phyloP scores from a whole-genome alignment of 441 rosid species.

The Dalechampia spathulata region DNA sequence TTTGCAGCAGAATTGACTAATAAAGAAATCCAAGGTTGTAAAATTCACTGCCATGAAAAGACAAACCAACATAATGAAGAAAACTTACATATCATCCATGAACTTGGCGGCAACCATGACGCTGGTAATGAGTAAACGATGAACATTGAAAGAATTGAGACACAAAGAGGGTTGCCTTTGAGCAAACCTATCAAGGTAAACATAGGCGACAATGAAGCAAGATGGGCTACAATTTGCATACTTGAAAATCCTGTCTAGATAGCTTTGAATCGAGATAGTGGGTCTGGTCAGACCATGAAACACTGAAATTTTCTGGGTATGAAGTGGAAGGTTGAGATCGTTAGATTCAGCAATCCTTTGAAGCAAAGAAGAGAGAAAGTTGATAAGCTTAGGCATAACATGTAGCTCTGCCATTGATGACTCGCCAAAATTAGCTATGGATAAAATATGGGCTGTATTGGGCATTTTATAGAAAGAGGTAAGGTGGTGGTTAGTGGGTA shows the following conservation, averaged over 20 bases:
- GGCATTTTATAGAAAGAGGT: conserved; percentile 24
- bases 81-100: conserved; percentile 82
- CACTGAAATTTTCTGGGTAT: conserved; percentile 47
- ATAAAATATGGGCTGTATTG: not conserved
- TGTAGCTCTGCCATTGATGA: conserved; percentile 49
- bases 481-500: conserved; percentile 18
- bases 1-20: too few relatives aligned
- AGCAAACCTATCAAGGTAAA: conserved; percentile 75
- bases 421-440: not conserved
- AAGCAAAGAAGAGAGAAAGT: conserved; percentile 64
- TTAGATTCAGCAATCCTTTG: conserved; percentile 64
- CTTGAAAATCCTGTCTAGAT: conserved; percentile 71
- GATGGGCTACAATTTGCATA: conserved; percentile 87
- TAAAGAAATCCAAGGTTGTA: too few relatives aligned
- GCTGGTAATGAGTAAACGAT: conserved; percentile 81
- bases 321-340: conserved; percentile 35
- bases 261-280: conserved; percentile 57
- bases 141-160: conserved; percentile 74
- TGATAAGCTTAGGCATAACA: conserved; percentile 50
- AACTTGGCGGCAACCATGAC: conserved; percentile 87
- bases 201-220: conserved; percentile 78
- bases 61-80: too few relatives aligned
- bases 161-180: conserved; percentile 68
- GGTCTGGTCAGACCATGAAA: conserved; percentile 75
- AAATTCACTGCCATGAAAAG: too few relatives aligned